Evolutionary conservation across 305 asterid species (phyloP).

Genomic region (Fraxinus baroniana): DNA sequence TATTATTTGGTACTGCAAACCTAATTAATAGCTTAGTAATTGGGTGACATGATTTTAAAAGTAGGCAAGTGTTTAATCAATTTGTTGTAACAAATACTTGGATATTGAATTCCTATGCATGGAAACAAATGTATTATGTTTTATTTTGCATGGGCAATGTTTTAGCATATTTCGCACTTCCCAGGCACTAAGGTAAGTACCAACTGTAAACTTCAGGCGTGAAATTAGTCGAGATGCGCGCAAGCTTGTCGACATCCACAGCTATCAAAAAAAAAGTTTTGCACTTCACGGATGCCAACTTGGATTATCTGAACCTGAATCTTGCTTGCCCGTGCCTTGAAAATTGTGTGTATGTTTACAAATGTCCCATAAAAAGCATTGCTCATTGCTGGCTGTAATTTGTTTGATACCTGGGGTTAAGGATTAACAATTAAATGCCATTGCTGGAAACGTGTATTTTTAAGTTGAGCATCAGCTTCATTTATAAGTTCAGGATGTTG

Average conservation of each 20-base stretch:
- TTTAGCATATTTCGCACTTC: too few species aligned
- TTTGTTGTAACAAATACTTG: not conserved
- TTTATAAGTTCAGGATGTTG: not conserved
- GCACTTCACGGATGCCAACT: constrained; percentile 7
- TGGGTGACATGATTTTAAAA: not conserved
- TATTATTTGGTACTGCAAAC: not conserved
- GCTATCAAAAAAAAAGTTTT: too few species aligned
- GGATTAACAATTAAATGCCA: not conserved
- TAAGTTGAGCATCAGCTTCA: not conserved
- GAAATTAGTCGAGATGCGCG: not conserved
- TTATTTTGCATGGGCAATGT: not conserved
- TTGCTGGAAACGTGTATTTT: not conserved
- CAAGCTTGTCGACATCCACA: not conserved
- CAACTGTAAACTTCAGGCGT: too few species aligned
- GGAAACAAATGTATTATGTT: not conserved
- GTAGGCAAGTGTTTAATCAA: not conserved
- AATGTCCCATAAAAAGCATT: not conserved
- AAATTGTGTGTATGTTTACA: not conserved
- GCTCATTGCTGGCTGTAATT: not conserved
- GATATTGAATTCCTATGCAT: not conserved
- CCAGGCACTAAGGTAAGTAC: too few species aligned
- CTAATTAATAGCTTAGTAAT: not conserved
- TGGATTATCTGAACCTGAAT: constrained; percentile 9
- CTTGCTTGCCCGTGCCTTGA: not conserved
- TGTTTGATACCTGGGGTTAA: not conserved